Base-by-base conservation (phyloP, 768 basidiomycete genomes). In the Lactarius hatsudake region DNA sequence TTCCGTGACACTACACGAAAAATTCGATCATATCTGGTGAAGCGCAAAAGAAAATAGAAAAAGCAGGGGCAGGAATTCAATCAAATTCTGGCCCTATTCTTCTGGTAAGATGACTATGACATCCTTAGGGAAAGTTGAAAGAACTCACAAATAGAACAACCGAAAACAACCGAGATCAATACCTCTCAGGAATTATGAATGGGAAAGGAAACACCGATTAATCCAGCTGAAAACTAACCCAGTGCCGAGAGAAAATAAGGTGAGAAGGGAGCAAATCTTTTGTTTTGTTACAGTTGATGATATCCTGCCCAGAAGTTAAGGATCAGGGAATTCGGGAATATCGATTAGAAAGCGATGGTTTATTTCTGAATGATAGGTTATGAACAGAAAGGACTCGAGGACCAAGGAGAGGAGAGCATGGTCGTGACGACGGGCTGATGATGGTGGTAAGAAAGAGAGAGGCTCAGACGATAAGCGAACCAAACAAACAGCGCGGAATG, bases 401-500 rank as follows among this genome's bases (percentile, higher is more conserved):
- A 15, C 1, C 10, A 10, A n/a, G 18, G 40, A 18, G 8, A 28
- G 20, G 9, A n/a, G 23, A 5, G 15, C 18, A 17, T 5, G 32
- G 20, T 15, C 23, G 15, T 12, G 4, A 13, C 0, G 30, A 13
- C 5, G 10, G 7, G 1, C 8, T n/a, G 65, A 59, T 62, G 60
- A 12, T 69, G 60, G 40, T 67, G 55, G 68, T 66, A 30, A 42
- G 51, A 45, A 58, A 30, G 45, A 38, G 43, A 67, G 54, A 36
- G n/a, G 20, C 5, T 4, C 1, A 10, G 7, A 5, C 40, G n/a
- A 57, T 10, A 36, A 48, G 20, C 26, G 28, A 38, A 42, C 36
- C 59, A 45, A 60, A 56, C 67, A 60, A 28, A 51, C n/a, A 13
- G 42, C 6, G 30, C 23, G 1, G 55, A 59, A 55, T 38, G n/a